These are phyloP conservation scores for Quercus tomentella DNA, from an alignment of 331 rosid genomes.

Conservation along the genomic window DNA sequence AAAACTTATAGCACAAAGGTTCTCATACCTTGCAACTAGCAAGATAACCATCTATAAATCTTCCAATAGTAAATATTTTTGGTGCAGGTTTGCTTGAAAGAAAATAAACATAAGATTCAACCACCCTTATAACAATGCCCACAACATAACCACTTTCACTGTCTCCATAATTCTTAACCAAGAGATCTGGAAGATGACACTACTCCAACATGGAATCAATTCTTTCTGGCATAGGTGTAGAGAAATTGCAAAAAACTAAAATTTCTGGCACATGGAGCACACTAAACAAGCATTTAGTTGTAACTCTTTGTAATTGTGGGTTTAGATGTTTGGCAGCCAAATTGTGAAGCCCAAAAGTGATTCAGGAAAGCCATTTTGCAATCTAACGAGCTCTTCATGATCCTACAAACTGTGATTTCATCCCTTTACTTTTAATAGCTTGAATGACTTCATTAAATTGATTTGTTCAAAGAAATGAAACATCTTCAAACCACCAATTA, in stretches of 20 bases:
- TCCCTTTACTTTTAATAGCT: slow-evolving; percentile 46
- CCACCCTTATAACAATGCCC: too few species aligned
- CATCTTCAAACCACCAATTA: slow-evolving; percentile 77
- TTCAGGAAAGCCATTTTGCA: slow-evolving; percentile 50
- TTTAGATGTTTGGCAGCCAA: slow-evolving; percentile 15
- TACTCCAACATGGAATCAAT: too few species aligned
- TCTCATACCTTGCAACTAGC: too few species aligned
- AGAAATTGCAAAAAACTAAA: slow-evolving; percentile 59
- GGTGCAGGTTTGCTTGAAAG: too few species aligned
- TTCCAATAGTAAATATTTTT: too few species aligned
- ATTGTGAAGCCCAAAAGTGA: slow-evolving; percentile 32
- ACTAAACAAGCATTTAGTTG: slow-evolving; percentile 49
- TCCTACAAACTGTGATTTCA: slow-evolving; percentile 45
- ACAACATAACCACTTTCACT: too few species aligned
- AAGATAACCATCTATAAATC: too few species aligned
- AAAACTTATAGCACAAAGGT: too few species aligned
- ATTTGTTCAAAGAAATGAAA: slow-evolving; percentile 49
- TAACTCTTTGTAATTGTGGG: slow-evolving; percentile 34
- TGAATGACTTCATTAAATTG: slow-evolving; percentile 39
- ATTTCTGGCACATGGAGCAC: slow-evolving; percentile 59
- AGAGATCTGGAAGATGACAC: too few species aligned
- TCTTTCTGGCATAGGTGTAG: slow-evolving; percentile 22
- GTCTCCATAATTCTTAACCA: too few species aligned
- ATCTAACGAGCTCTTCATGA: slow-evolving; percentile 60
- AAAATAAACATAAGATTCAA: too few species aligned